phyloP scores from a whole-genome alignment of 768 basidiomycete species.

The Tubosaeta sp. region DNA sequence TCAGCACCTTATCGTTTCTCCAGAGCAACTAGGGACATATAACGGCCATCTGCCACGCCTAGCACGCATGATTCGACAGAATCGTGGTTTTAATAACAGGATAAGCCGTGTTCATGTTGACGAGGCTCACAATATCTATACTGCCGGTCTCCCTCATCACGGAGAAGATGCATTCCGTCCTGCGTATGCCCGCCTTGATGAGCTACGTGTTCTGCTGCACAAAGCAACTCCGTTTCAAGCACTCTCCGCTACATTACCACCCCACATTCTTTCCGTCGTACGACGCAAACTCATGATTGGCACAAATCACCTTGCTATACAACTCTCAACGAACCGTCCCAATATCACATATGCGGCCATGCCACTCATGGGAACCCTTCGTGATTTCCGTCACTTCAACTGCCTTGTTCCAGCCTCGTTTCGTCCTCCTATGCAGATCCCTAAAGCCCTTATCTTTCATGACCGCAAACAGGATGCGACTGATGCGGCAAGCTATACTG shows the following conservation, averaged over 20 bases:
- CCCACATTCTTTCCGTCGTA: neutral
- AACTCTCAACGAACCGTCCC: neutral
- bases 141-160: no score
- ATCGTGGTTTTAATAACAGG: neutral
- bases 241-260: slow-evolving; percentile 1
- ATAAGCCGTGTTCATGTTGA: no score
- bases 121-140: no score
- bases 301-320: neutral
- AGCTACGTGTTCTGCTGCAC: neutral
- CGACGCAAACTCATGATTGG: neutral
- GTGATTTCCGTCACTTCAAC: neutral
- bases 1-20: slow-evolving; percentile 6
- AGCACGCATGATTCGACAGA: neutral
- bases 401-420: neutral
- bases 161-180: neutral
- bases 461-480: slow-evolving; percentile 10
- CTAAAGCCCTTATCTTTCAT: slow-evolving; percentile 16
- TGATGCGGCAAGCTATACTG: slow-evolving; percentile 2
- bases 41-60: slow-evolving; percentile 1
- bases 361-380: neutral
- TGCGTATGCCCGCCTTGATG: neutral
- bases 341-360: slow-evolving; percentile 3
- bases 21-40: slow-evolving; percentile 1
- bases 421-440: neutral
- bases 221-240: neutral